Percentiles rank a stretch among this genome's conserved stretches.
Conservation (phyloP, 306 rosid species). For the Leucaena leucocephala region DNA sequence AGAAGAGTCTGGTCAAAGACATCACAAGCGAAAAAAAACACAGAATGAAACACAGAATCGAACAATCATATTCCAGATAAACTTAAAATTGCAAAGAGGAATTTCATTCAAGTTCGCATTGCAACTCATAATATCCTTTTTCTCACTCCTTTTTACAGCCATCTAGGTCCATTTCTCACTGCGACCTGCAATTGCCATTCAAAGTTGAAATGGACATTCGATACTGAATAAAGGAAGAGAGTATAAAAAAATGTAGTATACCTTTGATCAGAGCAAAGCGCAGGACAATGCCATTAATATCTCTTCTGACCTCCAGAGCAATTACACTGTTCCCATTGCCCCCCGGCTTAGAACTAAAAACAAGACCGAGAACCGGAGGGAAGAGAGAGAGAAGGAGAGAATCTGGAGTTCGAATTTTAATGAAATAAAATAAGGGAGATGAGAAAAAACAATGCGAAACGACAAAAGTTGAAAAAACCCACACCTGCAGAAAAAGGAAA, state of each 20-base stretch:
- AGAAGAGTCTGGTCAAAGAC: conserved; percentile 24
- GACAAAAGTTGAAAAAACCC: conserved; percentile 47
- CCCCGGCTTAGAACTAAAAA: conserved; percentile 19
- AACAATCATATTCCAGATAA: conserved; percentile 28
- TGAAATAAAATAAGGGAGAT: conserved; percentile 20
- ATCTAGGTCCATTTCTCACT: conserved; percentile 11
- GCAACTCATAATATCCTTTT: not conserved
- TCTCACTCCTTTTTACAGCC: not conserved
- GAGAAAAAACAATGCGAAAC: conserved; percentile 43
- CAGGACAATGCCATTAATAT: not conserved
- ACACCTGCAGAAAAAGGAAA: conserved; percentile 36
- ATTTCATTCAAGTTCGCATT: not conserved
- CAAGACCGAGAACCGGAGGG: conserved; percentile 29
- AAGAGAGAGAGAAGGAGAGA: conserved; percentile 40
- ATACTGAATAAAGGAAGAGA: conserved; percentile 17
- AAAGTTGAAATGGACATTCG: conserved; percentile 23
- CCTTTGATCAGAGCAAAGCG: conserved; percentile 26
- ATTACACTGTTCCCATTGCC: conserved; percentile 13
- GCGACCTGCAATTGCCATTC: not conserved
- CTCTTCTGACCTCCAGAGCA: conserved; percentile 39
- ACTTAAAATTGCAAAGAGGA: not conserved
- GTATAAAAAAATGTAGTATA: conserved; percentile 38
- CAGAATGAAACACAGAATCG: not conserved
- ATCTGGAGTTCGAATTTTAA: conserved; percentile 46
- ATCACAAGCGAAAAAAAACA: not conserved